phyloP scores from a whole-genome alignment of 352 stramenopile genomes.

The Globisporangium cylindrosporum region DNA sequence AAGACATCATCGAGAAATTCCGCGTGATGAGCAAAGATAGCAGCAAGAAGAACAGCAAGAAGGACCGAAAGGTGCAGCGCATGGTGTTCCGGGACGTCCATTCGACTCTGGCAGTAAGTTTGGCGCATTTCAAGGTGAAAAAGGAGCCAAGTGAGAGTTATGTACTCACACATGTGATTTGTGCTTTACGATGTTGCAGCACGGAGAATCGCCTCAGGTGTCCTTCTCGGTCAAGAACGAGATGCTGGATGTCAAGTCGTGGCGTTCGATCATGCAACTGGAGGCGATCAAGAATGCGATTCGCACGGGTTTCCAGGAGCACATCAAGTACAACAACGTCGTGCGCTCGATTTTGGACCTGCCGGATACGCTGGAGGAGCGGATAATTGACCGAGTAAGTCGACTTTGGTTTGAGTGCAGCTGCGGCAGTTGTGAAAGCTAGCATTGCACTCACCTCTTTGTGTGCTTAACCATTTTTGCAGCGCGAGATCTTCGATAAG shows the following conservation, averaged over 20 bases:
- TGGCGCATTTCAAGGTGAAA: not conserved
- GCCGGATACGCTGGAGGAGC: conserved; percentile 72
- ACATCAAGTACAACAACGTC: conserved; percentile 90
- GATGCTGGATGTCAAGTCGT: conserved; percentile 68
- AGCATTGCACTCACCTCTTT: not conserved
- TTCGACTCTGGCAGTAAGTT: conserved; percentile 64
- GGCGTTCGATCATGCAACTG: conserved; percentile 80
- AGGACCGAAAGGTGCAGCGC: conserved; percentile 83
- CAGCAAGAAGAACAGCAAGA: conserved; percentile 90
- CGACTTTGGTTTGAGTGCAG: not conserved
- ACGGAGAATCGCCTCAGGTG: conserved; percentile 73
- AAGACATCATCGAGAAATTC: conserved; percentile 70
- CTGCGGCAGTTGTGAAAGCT: not conserved
- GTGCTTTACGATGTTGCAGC: conserved; percentile 29
- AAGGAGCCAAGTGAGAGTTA: not conserved
- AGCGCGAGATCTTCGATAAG: conserved; percentile 83
- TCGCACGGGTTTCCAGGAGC: conserved; percentile 68
- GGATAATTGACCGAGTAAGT: conserved; percentile 67
- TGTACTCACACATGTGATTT: not conserved
- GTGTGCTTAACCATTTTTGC: conserved; percentile 4
- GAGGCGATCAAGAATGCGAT: conserved; percentile 79
- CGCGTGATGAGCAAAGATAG: conserved; percentile 83
- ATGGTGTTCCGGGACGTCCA: conserved; percentile 84
- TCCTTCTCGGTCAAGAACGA: conserved; percentile 79
- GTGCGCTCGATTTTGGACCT: conserved; percentile 73